phyloP scores from a whole-genome alignment of 768 basidiomycete species.

The Pholiota molesta region DNA sequence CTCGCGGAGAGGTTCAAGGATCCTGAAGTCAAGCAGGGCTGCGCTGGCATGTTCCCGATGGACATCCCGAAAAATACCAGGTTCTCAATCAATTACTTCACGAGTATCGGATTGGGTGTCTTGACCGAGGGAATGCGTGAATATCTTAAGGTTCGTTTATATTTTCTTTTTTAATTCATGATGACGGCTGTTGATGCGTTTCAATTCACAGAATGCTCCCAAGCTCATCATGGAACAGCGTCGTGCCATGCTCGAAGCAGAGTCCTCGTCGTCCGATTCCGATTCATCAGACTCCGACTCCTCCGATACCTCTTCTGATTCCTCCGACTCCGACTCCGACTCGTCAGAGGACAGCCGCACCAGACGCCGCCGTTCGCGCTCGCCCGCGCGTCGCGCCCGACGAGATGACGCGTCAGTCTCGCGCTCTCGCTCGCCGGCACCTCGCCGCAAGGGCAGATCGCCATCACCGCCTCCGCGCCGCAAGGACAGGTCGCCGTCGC shows the following conservation, averaged over 20 bases:
- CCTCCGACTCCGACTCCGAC: slow-evolving; percentile 29
- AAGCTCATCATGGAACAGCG: slow-evolving; percentile 93
- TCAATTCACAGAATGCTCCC: slow-evolving; percentile 76
- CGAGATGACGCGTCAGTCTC: slow-evolving; percentile 12
- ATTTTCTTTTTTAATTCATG: slow-evolving; percentile 15
- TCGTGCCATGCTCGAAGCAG: slow-evolving; percentile 81
- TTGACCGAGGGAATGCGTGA: slow-evolving; percentile 97
- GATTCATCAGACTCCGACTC: slow-evolving; percentile 36
- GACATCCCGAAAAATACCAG: slow-evolving; percentile 97
- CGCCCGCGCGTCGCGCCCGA: slow-evolving; percentile 21
- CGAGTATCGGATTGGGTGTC: slow-evolving; percentile 87
- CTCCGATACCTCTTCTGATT: slow-evolving; percentile 28
- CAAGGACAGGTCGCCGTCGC: slow-evolving; percentile 23
- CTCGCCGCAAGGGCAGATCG: slow-evolving; percentile 18
- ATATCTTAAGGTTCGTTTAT: slow-evolving; percentile 74
- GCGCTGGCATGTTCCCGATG: slow-evolving; percentile 89
- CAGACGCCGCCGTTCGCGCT: slow-evolving; percentile 20
- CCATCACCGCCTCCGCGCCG: slow-evolving; percentile 29
- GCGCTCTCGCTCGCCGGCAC: slow-evolving; percentile 20
- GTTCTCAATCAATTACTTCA: slow-evolving; percentile 98
- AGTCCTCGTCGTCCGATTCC: slow-evolving; percentile 47
- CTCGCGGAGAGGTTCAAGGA: slow-evolving; percentile 92
- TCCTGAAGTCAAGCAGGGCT: slow-evolving; percentile 72
- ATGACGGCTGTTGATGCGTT: slow-evolving; percentile 13
- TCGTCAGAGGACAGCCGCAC: slow-evolving; percentile 27